Conservation (phyloP, 345 rosid genomes). For the Nasturtium officinale region DNA sequence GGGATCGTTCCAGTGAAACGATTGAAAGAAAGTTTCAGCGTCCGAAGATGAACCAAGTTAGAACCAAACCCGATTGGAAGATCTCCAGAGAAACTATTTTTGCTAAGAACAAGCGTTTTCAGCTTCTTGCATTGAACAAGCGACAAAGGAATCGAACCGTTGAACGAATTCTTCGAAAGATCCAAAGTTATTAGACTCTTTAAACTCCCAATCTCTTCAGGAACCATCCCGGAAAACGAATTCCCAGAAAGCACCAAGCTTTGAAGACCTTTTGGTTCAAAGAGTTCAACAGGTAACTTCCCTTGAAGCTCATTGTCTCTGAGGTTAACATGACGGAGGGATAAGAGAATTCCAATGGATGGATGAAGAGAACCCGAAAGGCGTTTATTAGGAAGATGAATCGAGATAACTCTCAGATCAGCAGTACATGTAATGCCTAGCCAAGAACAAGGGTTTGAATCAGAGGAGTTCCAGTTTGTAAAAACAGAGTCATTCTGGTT, state of each 20-base stretch:
- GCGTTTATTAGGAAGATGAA: conserved; percentile 54
- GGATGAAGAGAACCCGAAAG: conserved; percentile 69
- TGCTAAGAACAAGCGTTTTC: conserved; percentile 56
- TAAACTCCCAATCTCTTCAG: conserved; percentile 59
- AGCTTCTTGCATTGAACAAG: conserved; percentile 59
- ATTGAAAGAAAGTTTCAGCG: conserved; percentile 67
- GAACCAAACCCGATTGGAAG: conserved; percentile 54
- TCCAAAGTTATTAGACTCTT: conserved; percentile 57
- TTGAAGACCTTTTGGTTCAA: conserved; percentile 56
- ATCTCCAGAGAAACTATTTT: conserved; percentile 61
- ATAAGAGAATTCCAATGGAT: conserved; percentile 56
- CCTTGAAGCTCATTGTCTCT: conserved; percentile 69
- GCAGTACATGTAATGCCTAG: conserved; percentile 61
- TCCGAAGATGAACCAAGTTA: conserved; percentile 49
- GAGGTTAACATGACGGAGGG: conserved; percentile 64
- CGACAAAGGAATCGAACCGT: conserved; percentile 54
- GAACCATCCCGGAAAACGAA: conserved; percentile 71
- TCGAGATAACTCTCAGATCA: conserved; percentile 50
- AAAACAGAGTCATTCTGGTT: conserved; percentile 48
- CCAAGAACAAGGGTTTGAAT: conserved; percentile 75
- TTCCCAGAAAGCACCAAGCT: conserved; percentile 75
- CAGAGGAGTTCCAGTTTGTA: conserved; percentile 61
- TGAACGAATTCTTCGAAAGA: conserved; percentile 62
- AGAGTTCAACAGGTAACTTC: conserved; percentile 57
- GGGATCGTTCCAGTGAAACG: conserved; percentile 62